Base-by-base conservation (phyloP, 176 grass and related monocot genomes). In the Rhynchospora pubera region DNA sequence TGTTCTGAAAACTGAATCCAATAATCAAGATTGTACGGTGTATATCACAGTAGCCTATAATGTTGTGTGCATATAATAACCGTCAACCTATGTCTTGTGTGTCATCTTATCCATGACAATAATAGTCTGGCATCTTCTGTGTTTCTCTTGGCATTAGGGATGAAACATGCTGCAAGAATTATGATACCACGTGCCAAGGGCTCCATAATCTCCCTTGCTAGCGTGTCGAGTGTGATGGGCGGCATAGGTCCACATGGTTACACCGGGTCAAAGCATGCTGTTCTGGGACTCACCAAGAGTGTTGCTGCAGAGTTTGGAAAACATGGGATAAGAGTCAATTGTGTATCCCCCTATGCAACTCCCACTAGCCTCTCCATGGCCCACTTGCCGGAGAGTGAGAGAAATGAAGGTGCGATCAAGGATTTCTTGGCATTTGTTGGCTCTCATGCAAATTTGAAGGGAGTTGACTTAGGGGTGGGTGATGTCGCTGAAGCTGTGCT, bases 301-400 rank as follows among this genome's bases (percentile, higher is more conserved):
- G 92, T 94, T 34, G 90, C 92, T 5, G 74, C 42, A 2, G 95
- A 97, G 84, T 58, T 97, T 6, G 95, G 95, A 5, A 90, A 53
- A 71, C 92, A 97, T 5, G 95, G 95, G 11, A 86, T 97, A 46
- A 88, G 95, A 14, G 92, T 97, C 65, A 97, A 94, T 83, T 97
- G 92, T 13, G 90, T 97, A 0, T 97, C 95, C 9, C 92, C 95
- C 2, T 97, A 89, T 44, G 95, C 88, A 12, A 64, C 85, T 56
- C 95, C 95, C 39, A 97, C 95, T 1, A 19, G 13, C 0, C 88
- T 97, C 77, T 85, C 95, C 8, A 88, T 97, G 95, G 88, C 90
- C 0, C 74, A 94, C 82, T 67, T 92, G 57, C 88, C 91, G 1
- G 62, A 80, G 59, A 81, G 82, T 0, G 85, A 78, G 79, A 86